A percentile compares a stretch with the other conserved stretches of the same genome.
Evolutionary conservation across 208 protist species (phyloP).

Genomic region (Wallacemonas sp.): DNA sequence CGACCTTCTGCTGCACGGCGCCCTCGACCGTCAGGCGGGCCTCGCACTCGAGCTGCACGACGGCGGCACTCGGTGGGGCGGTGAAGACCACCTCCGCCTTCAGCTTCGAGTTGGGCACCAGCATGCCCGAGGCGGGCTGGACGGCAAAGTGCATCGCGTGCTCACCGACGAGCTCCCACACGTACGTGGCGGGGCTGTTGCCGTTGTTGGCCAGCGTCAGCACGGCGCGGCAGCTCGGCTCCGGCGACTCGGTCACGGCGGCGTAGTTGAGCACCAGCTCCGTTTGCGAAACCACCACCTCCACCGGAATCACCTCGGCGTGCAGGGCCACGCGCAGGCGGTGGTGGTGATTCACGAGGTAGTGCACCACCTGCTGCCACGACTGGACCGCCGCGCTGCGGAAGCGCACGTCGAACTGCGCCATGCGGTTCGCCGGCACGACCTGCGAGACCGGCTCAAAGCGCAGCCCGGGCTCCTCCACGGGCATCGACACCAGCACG

Average conservation of each 20-base stretch:
- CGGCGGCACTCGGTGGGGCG: conserved; percentile 46
- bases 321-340: conserved; percentile 86
- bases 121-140: conserved; percentile 52
- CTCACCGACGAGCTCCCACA: conserved; percentile 59
- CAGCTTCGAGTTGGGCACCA: conserved; percentile 64
- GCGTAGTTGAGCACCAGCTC: conserved; percentile 68
- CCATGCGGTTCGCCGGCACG: conserved; percentile 85
- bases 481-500: conserved; percentile 78
- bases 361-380: conserved; percentile 87
- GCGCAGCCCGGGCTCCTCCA: conserved; percentile 61
- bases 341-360: conserved; percentile 89
- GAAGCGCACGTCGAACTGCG: conserved; percentile 92
- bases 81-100: conserved; percentile 71
- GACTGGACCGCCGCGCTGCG: conserved; percentile 55
- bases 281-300: conserved; percentile 83
- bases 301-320: conserved; percentile 91
- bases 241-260: conserved; percentile 14
- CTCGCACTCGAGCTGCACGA: conserved; percentile 38
- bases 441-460: conserved; percentile 86
- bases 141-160: conserved; percentile 60
- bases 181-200: conserved; percentile 79
- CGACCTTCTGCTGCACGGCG: conserved; percentile 54
- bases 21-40: conserved; percentile 77
- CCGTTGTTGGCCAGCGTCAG: conserved; percentile 82
- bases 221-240: conserved; percentile 61